A percentile compares a stretch with the other conserved stretches of the same genome.
Conservation (phyloP, 1,284 basidiomycete genomes). For the Ganoderma sinense region DNA sequence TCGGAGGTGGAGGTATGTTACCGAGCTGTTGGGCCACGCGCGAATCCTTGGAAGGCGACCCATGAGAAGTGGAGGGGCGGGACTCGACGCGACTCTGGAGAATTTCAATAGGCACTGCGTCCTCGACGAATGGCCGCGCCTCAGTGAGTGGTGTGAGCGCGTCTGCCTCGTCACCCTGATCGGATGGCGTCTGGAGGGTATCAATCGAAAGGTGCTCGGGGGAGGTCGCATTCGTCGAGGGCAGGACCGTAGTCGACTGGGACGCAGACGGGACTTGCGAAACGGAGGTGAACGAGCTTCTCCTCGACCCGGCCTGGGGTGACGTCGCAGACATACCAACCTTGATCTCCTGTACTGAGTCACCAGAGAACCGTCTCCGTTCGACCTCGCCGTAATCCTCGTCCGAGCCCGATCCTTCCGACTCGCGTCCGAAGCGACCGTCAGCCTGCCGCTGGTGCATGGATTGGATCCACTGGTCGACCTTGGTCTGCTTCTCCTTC, state of each 20-base stretch:
- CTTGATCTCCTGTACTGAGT: slow-evolving; percentile 25
- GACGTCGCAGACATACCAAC: slow-evolving; percentile 26
- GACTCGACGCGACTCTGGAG: slow-evolving; percentile 62
- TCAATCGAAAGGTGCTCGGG: slow-evolving; percentile 25
- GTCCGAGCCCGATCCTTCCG: slow-evolving; percentile 47
- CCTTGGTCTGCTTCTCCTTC: slow-evolving; percentile 75
- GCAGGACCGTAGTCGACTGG: slow-evolving; percentile 3
- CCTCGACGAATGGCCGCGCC: slow-evolving; percentile 61
- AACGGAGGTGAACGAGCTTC: slow-evolving; percentile 26
- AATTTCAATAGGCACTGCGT: slow-evolving; percentile 72
- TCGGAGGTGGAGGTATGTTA: slow-evolving; percentile 21
- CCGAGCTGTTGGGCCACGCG: slow-evolving; percentile 36
- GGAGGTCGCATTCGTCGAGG: slow-evolving; percentile 9
- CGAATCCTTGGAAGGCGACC: slow-evolving; percentile 31
- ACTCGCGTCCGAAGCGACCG: slow-evolving; percentile 43
- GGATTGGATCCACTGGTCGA: slow-evolving; percentile 82
- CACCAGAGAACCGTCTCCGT: slow-evolving; percentile 28
- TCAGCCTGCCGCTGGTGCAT: slow-evolving; percentile 70
- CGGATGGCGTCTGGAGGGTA: slow-evolving; percentile 19
- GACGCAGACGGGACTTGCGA: slow-evolving; percentile 14
- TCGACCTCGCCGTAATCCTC: slow-evolving; percentile 39
- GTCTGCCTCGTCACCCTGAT: slow-evolving; percentile 35
- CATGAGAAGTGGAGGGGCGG: slow-evolving; percentile 45
- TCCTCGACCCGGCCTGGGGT: slow-evolving; percentile 18
- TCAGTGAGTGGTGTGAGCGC: slow-evolving; percentile 43